phyloP scores from a whole-genome alignment of 2,329 filamentous ascomycete species.

The Blastomyces silverae region DNA sequence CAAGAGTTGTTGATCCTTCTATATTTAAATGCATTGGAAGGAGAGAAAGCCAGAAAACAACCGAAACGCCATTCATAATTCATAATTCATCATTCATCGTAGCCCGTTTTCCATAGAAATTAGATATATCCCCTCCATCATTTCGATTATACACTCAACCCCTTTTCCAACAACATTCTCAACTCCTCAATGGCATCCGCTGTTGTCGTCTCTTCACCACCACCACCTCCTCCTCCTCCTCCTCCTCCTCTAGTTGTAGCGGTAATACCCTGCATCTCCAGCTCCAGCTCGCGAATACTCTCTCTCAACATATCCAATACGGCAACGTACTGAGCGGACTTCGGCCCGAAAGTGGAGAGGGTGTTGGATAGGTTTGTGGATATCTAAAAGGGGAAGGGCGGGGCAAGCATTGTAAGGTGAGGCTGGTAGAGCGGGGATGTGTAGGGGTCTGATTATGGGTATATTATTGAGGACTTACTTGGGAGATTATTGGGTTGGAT shows the following conservation, averaged over 20 bases:
- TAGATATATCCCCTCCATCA: not conserved
- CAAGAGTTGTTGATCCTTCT: not conserved
- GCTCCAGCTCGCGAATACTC: slow-evolving; percentile 29
- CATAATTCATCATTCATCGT: not conserved
- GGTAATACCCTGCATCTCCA: not conserved
- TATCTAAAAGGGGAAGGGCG: slow-evolving; percentile 26
- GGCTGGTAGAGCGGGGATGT: not conserved
- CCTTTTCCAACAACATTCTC: slow-evolving; percentile 16
- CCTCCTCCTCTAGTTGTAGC: not conserved
- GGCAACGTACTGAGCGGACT: slow-evolving; percentile 34
- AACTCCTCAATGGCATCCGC: slow-evolving; percentile 9
- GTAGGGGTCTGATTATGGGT: not conserved
- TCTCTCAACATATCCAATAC: slow-evolving; percentile 35
- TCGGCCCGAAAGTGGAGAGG: slow-evolving; percentile 35
- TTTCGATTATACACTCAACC: slow-evolving; percentile 10
- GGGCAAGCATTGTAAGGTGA: not conserved
- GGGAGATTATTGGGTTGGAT: not conserved
- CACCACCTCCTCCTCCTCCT: too few species aligned
- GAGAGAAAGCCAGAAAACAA: not conserved
- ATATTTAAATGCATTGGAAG: too few species aligned
- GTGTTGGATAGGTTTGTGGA: slow-evolving; percentile 40
- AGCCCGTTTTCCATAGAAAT: not conserved
- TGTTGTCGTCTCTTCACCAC: not conserved
- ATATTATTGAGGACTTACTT: not conserved
- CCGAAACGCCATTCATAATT: not conserved